Percentiles rank a stretch among this genome's conserved stretches.
phyloP scores from a whole-genome alignment of 169 alveolate genomes.

The Miamiensis avidus region DNA sequence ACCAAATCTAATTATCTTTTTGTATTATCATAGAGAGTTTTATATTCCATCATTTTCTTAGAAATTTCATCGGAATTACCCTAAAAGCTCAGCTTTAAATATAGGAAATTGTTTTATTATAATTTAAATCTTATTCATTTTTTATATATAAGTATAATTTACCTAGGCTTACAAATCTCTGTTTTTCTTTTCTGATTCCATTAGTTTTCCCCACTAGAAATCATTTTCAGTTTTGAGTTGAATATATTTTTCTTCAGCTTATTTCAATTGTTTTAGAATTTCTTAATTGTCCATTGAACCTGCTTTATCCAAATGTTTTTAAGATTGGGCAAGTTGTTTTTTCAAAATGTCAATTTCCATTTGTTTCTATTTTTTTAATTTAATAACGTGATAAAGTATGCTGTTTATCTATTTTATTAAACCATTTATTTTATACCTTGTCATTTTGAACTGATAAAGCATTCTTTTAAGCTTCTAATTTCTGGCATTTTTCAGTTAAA shows the following conservation, averaged over 20 bases:
- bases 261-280: conserved; percentile 27
- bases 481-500: conserved; percentile 21
- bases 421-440: conserved; percentile 1
- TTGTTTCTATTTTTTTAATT: conserved; percentile 31
- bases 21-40: background rate
- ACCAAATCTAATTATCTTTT: too few species aligned
- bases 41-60: background rate
- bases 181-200: conserved; percentile 30
- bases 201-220: conserved; percentile 9
- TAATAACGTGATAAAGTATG: conserved; percentile 4
- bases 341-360: conserved; percentile 28
- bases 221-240: conserved; percentile 24
- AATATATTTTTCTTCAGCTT: conserved; percentile 32
- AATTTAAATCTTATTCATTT: too few species aligned
- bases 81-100: background rate
- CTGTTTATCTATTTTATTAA: conserved; percentile 14
- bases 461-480: background rate
- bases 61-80: background rate
- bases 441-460: conserved; percentile 3
- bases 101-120: too few species aligned
- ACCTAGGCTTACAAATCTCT: conserved; percentile 26
- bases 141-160: background rate
- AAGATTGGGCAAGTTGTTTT: background rate
- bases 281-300: background rate
- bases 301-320: conserved; percentile 13